Evolutionary conservation across 495 filamentous ascomycete species (phyloP), one percentile per base, ranked within the genome.

Genomic region (Penicillium mononematosum): DNA sequence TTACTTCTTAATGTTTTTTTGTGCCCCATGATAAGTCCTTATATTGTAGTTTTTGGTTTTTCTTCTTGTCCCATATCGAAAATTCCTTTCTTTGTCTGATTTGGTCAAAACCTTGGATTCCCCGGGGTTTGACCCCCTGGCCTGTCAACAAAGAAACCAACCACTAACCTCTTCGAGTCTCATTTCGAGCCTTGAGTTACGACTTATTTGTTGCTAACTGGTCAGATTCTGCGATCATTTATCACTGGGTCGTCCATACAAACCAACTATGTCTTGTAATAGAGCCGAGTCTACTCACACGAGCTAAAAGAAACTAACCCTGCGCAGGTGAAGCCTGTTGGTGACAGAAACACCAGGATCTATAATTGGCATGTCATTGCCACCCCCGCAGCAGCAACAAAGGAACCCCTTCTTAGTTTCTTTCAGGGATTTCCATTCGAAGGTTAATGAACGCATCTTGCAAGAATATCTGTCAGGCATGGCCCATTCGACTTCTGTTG

Each of bases 1-100:
- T 73, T 61, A 34, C 45, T 68, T 69, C 65, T 60, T 55, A 57
- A 60, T 58, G 39, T 66, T 66, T 67, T 63, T 63, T 60, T 64
- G 58, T 63, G 62, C 64, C 55, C 56, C 59, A 60, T 58, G 42
- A 29, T 60, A 53, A 44, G 2, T 34, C n/a, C 36, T n/a, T 29
- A 10, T 20, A 10, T 20, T 42, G 29, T 49, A 34, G 36, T 25
- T 9, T 45, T 39, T 32, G 7, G 27, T 29, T 22, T 20, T 5
- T 47, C 22, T 24, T 24, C 22, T 24, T 24, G 22, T 24, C 14
- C 11, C 43, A n/a, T 7, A 29, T 16, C 10, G 24, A 46, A 17
- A 14, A 5, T 25, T 19, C 12, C 11, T 11, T 50, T 49, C 19
- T n/a, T 51, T 51, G 48, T 51, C 14, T 43, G 41, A 16, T 36